Evolutionary conservation across 371 early-diverging fungal genomes (phyloP).

Genomic region (Mucor lusitanicus): DNA sequence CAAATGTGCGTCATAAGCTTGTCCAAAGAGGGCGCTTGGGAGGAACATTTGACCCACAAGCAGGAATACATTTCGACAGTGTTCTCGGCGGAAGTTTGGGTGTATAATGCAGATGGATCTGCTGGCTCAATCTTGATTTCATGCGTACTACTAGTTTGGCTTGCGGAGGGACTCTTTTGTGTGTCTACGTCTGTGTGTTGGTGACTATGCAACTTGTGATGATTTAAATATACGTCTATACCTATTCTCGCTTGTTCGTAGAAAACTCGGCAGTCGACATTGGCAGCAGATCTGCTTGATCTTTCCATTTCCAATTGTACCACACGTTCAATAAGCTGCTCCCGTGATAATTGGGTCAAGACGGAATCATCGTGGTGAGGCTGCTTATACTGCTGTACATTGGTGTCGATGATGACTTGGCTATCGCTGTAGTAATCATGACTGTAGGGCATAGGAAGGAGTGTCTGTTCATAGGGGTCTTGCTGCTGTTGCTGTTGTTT

Average conservation of each 20-base stretch:
- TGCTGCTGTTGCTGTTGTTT: conserved; percentile 2
- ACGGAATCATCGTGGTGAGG: background rate
- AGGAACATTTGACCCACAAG: conserved; percentile 61
- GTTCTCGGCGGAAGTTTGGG: background rate
- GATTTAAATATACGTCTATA: background rate
- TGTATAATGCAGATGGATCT: background rate
- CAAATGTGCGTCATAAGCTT: conserved; percentile 42
- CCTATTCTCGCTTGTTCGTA: background rate
- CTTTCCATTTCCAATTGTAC: conserved; percentile 43
- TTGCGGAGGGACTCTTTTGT: background rate
- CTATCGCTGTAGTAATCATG: background rate
- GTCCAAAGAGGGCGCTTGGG: conserved; percentile 51
- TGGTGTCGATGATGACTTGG: background rate
- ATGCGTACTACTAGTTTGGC: background rate
- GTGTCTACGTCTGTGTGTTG: background rate
- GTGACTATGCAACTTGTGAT: background rate
- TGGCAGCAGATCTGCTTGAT: background rate
- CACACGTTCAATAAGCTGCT: conserved; percentile 42
- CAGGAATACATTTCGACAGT: conserved; percentile 41
- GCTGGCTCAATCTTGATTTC: background rate
- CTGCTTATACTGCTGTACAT: background rate
- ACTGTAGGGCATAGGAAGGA: background rate
- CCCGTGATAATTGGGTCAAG: conserved; percentile 31
- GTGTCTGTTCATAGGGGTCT: background rate
- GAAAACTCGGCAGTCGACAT: background rate